These are phyloP conservation scores for Gracilaria gracilis DNA, from an alignment of 23 red algal species.

Conservation along the genomic window DNA sequence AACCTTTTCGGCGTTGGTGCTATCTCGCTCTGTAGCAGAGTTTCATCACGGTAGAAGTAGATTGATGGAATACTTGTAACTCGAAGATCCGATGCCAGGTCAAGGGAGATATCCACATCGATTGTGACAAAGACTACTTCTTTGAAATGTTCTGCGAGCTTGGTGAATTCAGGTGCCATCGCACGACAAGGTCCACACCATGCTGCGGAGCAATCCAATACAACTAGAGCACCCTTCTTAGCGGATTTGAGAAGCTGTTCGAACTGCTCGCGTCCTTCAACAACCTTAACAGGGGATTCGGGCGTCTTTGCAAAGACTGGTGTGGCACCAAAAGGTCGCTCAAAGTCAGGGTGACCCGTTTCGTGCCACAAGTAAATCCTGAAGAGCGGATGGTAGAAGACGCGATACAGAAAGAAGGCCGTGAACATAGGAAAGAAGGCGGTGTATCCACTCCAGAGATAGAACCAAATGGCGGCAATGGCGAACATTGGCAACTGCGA, in stretches of 20 bases:
- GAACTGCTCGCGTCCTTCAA: constrained; percentile 36
- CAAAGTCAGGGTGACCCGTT: constrained; percentile 3
- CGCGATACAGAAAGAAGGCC: constrained; percentile 25
- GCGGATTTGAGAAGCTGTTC: constrained; percentile 33
- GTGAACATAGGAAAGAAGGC: constrained; percentile 7
- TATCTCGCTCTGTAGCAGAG: constrained; percentile 64
- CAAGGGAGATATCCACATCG: constrained; percentile 87
- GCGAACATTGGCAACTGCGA: constrained; percentile 32
- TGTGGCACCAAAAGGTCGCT: constrained; percentile 40
- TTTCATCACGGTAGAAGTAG: constrained; percentile 77
- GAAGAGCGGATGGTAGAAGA: constrained; percentile 53
- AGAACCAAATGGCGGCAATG: constrained; percentile 52
- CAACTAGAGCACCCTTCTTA: constrained; percentile 48
- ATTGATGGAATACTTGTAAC: constrained; percentile 90
- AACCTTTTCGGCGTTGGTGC: constrained; percentile 63
- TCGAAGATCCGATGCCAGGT: constrained; percentile 71
- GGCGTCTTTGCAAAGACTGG: constrained; percentile 38
- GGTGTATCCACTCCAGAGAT: constrained; percentile 26
- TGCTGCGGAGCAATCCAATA: constrained; percentile 90
- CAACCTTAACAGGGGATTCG: constrained; percentile 44
- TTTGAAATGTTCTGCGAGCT: constrained; percentile 71
- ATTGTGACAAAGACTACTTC: constrained; percentile 78
- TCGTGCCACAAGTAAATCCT: constrained; percentile 55
- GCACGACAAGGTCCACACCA: constrained; percentile 97
- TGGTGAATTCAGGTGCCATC: constrained; percentile 80